phyloP scores from a whole-genome alignment of 192 early-diverging fungal genomes.

The Tieghemiomyces parasiticus region DNA sequence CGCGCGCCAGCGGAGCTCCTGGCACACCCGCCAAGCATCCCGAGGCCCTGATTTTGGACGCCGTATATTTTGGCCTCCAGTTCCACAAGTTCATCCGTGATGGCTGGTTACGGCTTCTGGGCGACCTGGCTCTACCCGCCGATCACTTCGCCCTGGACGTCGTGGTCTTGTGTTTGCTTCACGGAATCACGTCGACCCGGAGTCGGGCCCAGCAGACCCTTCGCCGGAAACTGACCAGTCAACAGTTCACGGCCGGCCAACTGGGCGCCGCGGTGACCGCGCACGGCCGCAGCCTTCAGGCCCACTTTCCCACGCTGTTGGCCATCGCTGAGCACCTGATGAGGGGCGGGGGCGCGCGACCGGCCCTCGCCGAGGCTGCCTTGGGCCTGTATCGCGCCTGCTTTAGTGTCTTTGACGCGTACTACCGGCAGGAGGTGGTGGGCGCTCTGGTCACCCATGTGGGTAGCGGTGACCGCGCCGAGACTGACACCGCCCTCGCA shows the following conservation, averaged over 20 bases:
- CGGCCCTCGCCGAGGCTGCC: conserved; percentile 22
- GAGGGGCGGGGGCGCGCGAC: conserved; percentile 31
- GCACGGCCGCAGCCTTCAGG: conserved; percentile 13
- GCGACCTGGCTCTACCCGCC: conserved; percentile 25
- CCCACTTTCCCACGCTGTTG: conserved; percentile 28
- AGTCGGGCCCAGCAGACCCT: conserved; percentile 20
- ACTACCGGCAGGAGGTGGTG: conserved; percentile 64
- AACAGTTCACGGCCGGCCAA: conserved; percentile 6
- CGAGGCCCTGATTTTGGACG: conserved; percentile 35
- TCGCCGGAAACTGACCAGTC: conserved; percentile 1
- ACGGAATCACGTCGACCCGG: conserved; percentile 20
- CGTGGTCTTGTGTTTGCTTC: conserved; percentile 24
- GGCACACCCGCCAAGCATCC: conserved; percentile 12
- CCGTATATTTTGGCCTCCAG: conserved; percentile 44
- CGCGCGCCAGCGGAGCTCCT: conserved; percentile 10
- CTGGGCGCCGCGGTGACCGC: conserved; percentile 10
- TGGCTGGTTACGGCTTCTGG: conserved; percentile 50
- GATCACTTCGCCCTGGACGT: conserved; percentile 26
- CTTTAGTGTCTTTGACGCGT: conserved; percentile 42
- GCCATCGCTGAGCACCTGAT: conserved; percentile 43
- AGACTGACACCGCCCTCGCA: conserved; percentile 44
- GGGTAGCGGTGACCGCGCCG: conserved; percentile 45
- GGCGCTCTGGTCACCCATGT: conserved; percentile 64
- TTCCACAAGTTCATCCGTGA: conserved; percentile 52
- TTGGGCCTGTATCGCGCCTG: conserved; percentile 30